Evolutionary conservation across 805 yeast genomes (phyloP).

Genomic region (Clavispora phyllophila): DNA sequence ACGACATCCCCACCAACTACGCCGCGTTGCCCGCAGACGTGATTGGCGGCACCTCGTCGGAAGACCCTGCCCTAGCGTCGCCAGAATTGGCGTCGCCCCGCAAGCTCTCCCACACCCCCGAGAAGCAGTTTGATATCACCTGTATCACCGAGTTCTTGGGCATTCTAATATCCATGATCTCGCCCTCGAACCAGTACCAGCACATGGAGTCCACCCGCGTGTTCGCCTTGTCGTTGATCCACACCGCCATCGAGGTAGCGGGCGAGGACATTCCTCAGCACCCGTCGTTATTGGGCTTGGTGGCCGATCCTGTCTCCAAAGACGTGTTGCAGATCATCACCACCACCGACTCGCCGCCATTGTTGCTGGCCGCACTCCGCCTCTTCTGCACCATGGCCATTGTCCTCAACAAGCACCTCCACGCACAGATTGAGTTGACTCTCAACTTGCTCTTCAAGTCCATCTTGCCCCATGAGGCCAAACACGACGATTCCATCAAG

Average conservation of each 20-base stretch:
- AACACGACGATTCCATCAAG: constrained; percentile 16
- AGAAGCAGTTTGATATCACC: constrained; percentile 61
- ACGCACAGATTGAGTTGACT: constrained; percentile 76
- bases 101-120: constrained; percentile 6
- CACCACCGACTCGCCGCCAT: constrained; percentile 61
- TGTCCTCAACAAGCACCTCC: constrained; percentile 59
- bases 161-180: constrained; percentile 70
- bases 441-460: constrained; percentile 59
- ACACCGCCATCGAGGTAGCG: constrained; percentile 75
- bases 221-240: constrained; percentile 71
- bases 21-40: constrained; percentile 54
- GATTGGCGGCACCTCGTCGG: constrained; percentile 42
- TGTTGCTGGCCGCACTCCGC: constrained; percentile 72
- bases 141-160: constrained; percentile 74
- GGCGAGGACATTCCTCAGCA: constrained; percentile 59
- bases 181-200: constrained; percentile 77
- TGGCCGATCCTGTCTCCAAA: constrained; percentile 81
- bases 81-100: background rate
- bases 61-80: background rate
- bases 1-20: constrained; percentile 45
- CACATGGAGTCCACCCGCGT: constrained; percentile 85
- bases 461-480: constrained; percentile 35
- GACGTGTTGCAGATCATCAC: constrained; percentile 78
- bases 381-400: constrained; percentile 68
- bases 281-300: constrained; percentile 58